Evolutionary conservation across 2,329 filamentous ascomycete genomes (phyloP).

Genomic region (Chaetomium sp.): DNA sequence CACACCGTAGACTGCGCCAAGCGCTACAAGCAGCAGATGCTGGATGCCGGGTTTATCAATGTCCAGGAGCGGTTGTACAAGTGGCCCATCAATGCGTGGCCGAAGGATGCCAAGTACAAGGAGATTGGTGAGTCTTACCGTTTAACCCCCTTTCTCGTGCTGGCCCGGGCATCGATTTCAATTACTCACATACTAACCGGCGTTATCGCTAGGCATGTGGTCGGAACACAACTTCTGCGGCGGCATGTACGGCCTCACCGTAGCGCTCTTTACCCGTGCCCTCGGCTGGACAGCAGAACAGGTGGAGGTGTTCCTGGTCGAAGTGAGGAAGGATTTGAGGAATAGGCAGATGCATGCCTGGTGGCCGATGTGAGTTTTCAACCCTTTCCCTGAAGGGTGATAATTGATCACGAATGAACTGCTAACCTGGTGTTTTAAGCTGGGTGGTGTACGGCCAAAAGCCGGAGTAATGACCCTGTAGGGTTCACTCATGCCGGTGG

Average conservation of each 20-base stretch:
- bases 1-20: conserved; percentile 3
- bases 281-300: conserved; percentile 25
- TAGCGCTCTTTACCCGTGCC: conserved; percentile 23
- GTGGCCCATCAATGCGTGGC: conserved; percentile 17
- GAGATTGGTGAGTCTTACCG: conserved; percentile 11
- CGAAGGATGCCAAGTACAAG: conserved; percentile 10
- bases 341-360: conserved; percentile 15
- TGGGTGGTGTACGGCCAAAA: conserved; percentile 8
- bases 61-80: conserved; percentile 11
- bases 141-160: background rate
- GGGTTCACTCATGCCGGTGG: background rate
- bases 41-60: conserved; percentile 16
- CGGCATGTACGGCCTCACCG: conserved; percentile 26
- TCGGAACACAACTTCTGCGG: conserved; percentile 26
- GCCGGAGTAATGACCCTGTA: background rate
- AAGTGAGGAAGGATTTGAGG: conserved; percentile 15
- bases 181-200: too few relatives aligned
- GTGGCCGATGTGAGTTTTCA: conserved; percentile 15
- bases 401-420: background rate
- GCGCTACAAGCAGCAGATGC: conserved; percentile 10
- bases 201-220: conserved; percentile 25
- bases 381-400: background rate
- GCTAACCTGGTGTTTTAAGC: background rate
- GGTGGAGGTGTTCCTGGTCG: conserved; percentile 18
- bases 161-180: too few relatives aligned